A percentile compares a stretch with the other conserved stretches of the same genome.
Evolutionary conservation across 2,329 filamentous ascomycete species (phyloP).

Genomic region (Xylaria sp.): DNA sequence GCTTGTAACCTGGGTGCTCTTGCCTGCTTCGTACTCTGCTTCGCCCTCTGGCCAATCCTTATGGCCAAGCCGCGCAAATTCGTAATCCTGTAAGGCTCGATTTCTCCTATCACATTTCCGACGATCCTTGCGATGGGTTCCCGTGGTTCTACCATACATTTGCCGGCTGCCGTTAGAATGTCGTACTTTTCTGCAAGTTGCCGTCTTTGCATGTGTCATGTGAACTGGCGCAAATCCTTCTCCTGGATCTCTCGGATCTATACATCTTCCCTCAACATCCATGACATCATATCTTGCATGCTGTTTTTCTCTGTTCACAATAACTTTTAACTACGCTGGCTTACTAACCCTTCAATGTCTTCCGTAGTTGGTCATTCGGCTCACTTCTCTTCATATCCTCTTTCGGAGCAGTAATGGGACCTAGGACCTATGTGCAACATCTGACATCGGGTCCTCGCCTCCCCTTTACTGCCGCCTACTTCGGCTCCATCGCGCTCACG

Average conservation of each 20-base stretch:
- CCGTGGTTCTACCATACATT: constrained; percentile 34
- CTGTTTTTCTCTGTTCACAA: background rate
- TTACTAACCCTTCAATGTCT: constrained; percentile 48
- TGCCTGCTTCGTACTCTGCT: constrained; percentile 93
- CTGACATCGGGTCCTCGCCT: constrained; percentile 84
- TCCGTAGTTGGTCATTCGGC: constrained; percentile 88
- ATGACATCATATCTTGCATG: constrained; percentile 31
- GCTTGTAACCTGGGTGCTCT: constrained; percentile 90
- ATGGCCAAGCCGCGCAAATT: constrained; percentile 89
- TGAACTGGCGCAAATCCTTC: constrained; percentile 43
- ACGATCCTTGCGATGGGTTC: constrained; percentile 36
- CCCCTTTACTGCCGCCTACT: constrained; percentile 94
- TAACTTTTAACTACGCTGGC: background rate
- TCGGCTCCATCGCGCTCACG: constrained; percentile 89
- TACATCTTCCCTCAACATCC: constrained; percentile 31
- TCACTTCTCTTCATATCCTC: constrained; percentile 90
- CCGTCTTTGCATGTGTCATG: constrained; percentile 48
- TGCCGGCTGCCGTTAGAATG: constrained; percentile 34
- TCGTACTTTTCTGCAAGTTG: constrained; percentile 46
- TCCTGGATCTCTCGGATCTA: constrained; percentile 41
- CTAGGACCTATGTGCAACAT: constrained; percentile 83
- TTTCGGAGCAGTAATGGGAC: constrained; percentile 95
- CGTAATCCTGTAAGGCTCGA: constrained; percentile 83
- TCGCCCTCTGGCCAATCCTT: constrained; percentile 87
- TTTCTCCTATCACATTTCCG: constrained; percentile 34